Evolutionary conservation across 1,139 yeast species (phyloP), one percentile per base, ranked within the genome.

Genomic region (Yamadazyma atmosphaerica): DNA sequence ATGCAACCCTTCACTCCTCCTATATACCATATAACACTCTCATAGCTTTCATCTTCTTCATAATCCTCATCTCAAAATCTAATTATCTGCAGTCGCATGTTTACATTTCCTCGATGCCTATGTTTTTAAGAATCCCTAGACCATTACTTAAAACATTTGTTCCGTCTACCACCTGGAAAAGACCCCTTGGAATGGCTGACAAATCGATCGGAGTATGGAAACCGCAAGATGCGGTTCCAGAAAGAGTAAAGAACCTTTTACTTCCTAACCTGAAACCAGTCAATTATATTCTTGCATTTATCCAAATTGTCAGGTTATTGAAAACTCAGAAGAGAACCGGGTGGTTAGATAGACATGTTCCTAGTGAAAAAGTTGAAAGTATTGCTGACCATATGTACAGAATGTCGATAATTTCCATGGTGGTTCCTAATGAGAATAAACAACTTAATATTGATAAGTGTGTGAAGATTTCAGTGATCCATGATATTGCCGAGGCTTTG

Each of bases 371-470:
- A 21, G 74, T 76, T 1, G 94, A 92, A 61, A 81, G 90, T 36
- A 90, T 92, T 40, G 76, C 90, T 13, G 98, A 92, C 61, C 99
- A 92, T 61, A 92, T 92, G 98, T 92, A 92, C 59, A 76, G 99
- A 44, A 92, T 94, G 98, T 81, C 90, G 4, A 71, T 90, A 32
- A 81, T 90, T 38, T 72, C 95, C 17, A 78, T 90, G 85, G 63
- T 87, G 25, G 74, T 86, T 30, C 83, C 86, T 12, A 54, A 62
- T 33, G 43, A 46, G 7, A 52, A 59, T 11, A 7, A 10, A 5
- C n/a, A 26, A 26, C 61, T 69, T 33, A 60, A 62, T 43, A 55
- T 60, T 29, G 65, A 50, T 63, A 81, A 78, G 49, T 89, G 98
- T 69, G 85, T 83, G 38, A 84, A 86, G 60, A 89, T 92, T 38